These are phyloP conservation scores for Acacia melanoxylon DNA, from an alignment of 306 rosid species.

Conservation along the genomic window DNA sequence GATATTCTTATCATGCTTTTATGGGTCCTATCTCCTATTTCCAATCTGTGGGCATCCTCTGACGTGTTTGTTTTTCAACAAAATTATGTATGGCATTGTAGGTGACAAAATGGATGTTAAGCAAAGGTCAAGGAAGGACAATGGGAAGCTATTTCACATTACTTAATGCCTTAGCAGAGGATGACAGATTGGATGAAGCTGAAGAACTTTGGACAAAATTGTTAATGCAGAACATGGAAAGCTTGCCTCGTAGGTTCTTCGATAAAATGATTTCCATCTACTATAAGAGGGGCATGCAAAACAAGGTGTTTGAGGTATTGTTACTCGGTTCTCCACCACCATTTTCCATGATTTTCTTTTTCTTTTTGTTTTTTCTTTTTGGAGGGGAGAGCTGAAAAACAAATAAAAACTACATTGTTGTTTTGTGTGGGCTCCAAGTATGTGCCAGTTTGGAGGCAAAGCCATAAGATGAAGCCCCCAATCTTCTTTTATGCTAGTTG, in stretches of 20 bases:
- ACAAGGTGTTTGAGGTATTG: slow-evolving; percentile 89
- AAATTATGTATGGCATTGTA: slow-evolving; percentile 36
- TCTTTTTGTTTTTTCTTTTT: background rate
- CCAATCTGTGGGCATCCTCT: slow-evolving; percentile 15
- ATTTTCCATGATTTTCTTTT: background rate
- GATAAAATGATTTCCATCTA: slow-evolving; percentile 81
- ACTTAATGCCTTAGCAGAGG: slow-evolving; percentile 83
- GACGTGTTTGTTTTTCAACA: slow-evolving; percentile 8
- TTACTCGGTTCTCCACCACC: slow-evolving; percentile 2
- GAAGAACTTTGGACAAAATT: slow-evolving; percentile 92
- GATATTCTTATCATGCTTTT: background rate
- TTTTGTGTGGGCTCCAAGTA: background rate
- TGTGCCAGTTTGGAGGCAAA: background rate
- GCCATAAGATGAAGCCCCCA: background rate
- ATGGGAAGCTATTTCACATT: slow-evolving; percentile 88
- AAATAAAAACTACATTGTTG: background rate
- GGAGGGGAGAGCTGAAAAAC: background rate
- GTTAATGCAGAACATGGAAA: slow-evolving; percentile 68
- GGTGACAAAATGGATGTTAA: slow-evolving; percentile 94
- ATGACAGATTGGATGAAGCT: slow-evolving; percentile 88
- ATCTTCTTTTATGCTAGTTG: background rate
- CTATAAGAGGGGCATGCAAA: slow-evolving; percentile 58
- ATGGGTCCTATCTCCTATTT: background rate
- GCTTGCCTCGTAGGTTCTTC: slow-evolving; percentile 84
- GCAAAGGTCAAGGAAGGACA: slow-evolving; percentile 99